These are phyloP conservation scores for Periconia digitata DNA, from an alignment of 2,329 filamentous ascomycete species.

Conservation along the genomic window DNA sequence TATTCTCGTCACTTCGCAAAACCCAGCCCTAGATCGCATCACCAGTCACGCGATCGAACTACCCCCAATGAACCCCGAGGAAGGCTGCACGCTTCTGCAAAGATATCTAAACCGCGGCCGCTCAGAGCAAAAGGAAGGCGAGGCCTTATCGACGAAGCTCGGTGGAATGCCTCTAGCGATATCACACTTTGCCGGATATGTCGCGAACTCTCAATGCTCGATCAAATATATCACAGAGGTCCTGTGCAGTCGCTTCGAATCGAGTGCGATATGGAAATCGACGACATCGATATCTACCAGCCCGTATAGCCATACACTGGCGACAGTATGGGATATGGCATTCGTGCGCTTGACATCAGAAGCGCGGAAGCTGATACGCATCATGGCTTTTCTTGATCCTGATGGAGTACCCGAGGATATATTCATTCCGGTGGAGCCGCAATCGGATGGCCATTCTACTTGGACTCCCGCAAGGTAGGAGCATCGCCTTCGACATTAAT, in stretches of 20 bases:
- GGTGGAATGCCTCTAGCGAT: conserved; percentile 3
- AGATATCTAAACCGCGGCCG: neutral
- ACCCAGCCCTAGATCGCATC: neutral
- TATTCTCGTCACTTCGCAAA: conserved; percentile 4
- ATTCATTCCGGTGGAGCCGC: no score
- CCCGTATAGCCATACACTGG: neutral
- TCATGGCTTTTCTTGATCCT: conserved; percentile 2
- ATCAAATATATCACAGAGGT: neutral
- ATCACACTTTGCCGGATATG: conserved; percentile 2
- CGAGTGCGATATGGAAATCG: neutral
- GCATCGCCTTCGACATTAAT: no score
- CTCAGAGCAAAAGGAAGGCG: neutral
- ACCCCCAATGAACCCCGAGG: neutral
- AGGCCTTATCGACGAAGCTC: neutral
- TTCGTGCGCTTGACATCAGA: neutral
- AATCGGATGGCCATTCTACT: no score
- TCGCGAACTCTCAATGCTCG: no score
- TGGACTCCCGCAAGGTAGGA: no score
- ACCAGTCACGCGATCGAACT: neutral
- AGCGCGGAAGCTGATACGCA: neutral
- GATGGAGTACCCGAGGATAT: neutral
- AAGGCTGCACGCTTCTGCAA: neutral
- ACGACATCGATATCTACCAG: neutral
- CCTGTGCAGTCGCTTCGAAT: neutral
- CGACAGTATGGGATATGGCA: conserved; percentile 1